These are phyloP conservation scores for Silene noctiflora DNA, from an alignment of 179 eudicot species.

Conservation along the genomic window DNA sequence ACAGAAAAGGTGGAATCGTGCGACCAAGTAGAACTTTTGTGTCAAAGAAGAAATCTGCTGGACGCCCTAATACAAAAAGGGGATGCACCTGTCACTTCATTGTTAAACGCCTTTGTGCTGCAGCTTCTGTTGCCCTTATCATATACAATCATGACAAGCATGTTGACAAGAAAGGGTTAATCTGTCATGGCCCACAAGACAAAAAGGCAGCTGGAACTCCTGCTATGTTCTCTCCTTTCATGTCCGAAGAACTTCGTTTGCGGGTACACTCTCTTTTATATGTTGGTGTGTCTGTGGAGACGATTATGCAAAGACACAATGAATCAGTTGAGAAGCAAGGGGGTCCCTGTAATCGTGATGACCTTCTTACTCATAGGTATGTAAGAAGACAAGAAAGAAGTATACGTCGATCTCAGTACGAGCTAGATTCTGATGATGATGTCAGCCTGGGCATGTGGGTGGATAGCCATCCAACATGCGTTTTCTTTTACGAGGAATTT, in stretches of 20 bases:
- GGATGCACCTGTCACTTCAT: conserved; percentile 94
- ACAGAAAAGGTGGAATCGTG: conserved; percentile 76
- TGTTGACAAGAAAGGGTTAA: conserved; percentile 71
- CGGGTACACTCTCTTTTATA: conserved; percentile 70
- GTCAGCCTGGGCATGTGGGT: conserved; percentile 84
- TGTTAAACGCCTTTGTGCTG: conserved; percentile 83
- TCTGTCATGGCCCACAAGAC: conserved; percentile 95
- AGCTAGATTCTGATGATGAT: conserved; percentile 78
- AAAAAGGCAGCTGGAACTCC: conserved; percentile 79
- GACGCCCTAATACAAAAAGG: conserved; percentile 88
- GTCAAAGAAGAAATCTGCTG: conserved; percentile 67
- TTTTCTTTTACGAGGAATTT: conserved; percentile 79
- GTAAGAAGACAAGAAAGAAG: conserved; percentile 90
- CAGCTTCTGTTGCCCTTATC: conserved; percentile 81
- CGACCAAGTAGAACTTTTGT: conserved; percentile 77
- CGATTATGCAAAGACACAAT: conserved; percentile 85
- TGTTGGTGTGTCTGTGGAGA: conserved; percentile 90
- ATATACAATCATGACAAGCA: conserved; percentile 88
- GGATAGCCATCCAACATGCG: conserved; percentile 58
- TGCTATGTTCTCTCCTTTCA: conserved; percentile 95
- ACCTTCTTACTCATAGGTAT: conserved; percentile 82
- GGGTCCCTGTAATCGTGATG: conserved; percentile 87
- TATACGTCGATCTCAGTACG: conserved; percentile 69
- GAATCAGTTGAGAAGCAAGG: conserved; percentile 90
- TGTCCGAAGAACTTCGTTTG: conserved; percentile 87